phyloP scores from a whole-genome alignment of 352 stramenopile genomes.

The Pythium oligandrum region DNA sequence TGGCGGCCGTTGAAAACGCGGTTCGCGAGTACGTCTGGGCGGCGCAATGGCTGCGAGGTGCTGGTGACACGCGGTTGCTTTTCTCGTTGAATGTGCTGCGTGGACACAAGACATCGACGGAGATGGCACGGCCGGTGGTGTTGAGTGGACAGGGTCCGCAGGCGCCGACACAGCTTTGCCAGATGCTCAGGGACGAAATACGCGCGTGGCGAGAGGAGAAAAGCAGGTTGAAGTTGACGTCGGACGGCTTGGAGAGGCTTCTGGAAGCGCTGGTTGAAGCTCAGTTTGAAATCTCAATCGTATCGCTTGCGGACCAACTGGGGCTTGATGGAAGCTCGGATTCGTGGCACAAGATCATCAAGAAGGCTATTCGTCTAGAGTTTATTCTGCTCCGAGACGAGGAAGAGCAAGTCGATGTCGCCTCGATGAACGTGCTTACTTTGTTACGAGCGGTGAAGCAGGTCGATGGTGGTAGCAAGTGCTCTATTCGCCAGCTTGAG shows the following conservation, averaged over 20 bases:
- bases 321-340: neutral
- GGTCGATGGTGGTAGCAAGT: slow-evolving; percentile 11
- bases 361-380: slow-evolving; percentile 17
- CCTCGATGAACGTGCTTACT: slow-evolving; percentile 22
- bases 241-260: slow-evolving; percentile 3
- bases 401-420: slow-evolving; percentile 19
- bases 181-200: neutral
- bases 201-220: neutral
- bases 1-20: slow-evolving; percentile 10
- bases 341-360: neutral
- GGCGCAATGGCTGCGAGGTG: slow-evolving; percentile 16
- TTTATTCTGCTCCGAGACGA: slow-evolving; percentile 37
- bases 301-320: slow-evolving; percentile 16
- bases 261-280: slow-evolving; percentile 7
- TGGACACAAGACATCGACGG: neutral
- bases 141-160: slow-evolving; percentile 10
- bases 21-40: slow-evolving; percentile 14
- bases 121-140: slow-evolving; percentile 11
- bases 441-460: slow-evolving; percentile 22
- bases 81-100: slow-evolving; percentile 15
- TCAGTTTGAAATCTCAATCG: slow-evolving; percentile 22
- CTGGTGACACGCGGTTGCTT: slow-evolving; percentile 1
- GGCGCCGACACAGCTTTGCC: slow-evolving; percentile 5
- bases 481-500: slow-evolving; percentile 27
- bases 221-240: neutral